Evolutionary conservation across 495 filamentous ascomycete species (phyloP).

Genomic region (Halenospora varia): DNA sequence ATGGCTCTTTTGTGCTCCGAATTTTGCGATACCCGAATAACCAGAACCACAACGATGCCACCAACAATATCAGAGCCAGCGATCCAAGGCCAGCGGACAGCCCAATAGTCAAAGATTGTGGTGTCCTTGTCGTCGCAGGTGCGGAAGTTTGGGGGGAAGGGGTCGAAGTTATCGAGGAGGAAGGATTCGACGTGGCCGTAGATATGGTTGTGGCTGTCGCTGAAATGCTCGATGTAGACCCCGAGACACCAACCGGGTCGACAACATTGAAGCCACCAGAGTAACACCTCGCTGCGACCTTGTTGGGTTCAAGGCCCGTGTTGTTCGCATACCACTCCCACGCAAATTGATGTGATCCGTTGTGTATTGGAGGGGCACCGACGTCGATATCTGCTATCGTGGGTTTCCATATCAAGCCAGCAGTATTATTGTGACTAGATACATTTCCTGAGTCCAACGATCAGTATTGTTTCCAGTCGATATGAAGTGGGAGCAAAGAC

Average conservation of each 20-base stretch:
- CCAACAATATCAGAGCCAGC: background rate
- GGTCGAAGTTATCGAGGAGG: background rate
- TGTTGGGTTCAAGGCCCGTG: background rate
- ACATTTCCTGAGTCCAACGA: too few species aligned
- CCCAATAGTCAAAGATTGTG: background rate
- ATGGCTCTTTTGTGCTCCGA: too few species aligned
- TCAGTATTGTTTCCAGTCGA: too few species aligned
- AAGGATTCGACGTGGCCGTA: background rate
- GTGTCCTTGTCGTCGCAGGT: background rate
- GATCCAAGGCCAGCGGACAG: background rate
- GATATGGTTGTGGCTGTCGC: background rate
- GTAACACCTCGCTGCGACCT: background rate
- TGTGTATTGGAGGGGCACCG: background rate
- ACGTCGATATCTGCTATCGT: background rate
- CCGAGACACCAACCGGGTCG: background rate
- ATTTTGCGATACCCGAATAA: too few species aligned
- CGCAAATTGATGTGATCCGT: background rate
- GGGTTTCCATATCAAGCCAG: background rate
- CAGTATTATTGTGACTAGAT: background rate
- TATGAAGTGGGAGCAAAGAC: too few species aligned
- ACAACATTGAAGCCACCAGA: background rate
- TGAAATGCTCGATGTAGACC: too few species aligned
- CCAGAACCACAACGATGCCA: background rate
- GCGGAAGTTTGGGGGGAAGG: background rate
- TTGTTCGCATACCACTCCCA: background rate